Evolutionary conservation across 352 stramenopile genomes (phyloP), one percentile per base, ranked within the genome.

Genomic region (Phytophthora tentaculata): DNA sequence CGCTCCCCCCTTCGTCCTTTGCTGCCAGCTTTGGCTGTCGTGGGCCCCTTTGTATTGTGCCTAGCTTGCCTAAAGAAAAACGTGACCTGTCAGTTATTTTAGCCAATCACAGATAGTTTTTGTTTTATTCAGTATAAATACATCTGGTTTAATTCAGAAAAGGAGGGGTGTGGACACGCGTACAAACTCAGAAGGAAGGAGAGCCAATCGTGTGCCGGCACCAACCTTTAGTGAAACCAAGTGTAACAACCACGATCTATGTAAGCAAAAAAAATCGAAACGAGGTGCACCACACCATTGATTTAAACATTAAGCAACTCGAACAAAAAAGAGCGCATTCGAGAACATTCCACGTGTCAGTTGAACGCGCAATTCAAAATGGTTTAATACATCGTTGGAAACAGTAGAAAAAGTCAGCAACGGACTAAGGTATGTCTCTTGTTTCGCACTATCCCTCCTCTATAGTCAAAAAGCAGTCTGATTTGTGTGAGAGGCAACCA

Each of bases 31-130:
- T 16, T 56, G 32, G 44, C 61, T 67, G 39, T 50, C 61, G 61
- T 39, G 60, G 60, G 53, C 53, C 66, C 28, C 37, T 71, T 74
- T 71, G 59, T 67, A 71, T 63, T 67, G 41, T 67, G 61, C 35
- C 16, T 22, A 28, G 23, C 9, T 14, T 52, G n/a, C 13, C 49
- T 43, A 67, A 71, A 59, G 47, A 48, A 74, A 67, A 66, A 67
- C n/a, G 16, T 32, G 41, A 8, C 29, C 28, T 20, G 17, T 41
- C 14, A 47, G 4, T 14, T 45, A 50, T 74, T 67, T 74, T 67
- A 66, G 22, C 67, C 67, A 74, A 74, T 74, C 43, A 47, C 7
- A 29, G 19, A 26, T 1, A 1, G 39, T 8, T 9, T 1, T 17
- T 69, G 60, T 69, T 73, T 69, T 65, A 69, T 61, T 61, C 66